A percentile compares a stretch with the other conserved stretches of the same genome.
phyloP scores from a whole-genome alignment of 306 rosid genomes.

The Ormosia emarginata region DNA sequence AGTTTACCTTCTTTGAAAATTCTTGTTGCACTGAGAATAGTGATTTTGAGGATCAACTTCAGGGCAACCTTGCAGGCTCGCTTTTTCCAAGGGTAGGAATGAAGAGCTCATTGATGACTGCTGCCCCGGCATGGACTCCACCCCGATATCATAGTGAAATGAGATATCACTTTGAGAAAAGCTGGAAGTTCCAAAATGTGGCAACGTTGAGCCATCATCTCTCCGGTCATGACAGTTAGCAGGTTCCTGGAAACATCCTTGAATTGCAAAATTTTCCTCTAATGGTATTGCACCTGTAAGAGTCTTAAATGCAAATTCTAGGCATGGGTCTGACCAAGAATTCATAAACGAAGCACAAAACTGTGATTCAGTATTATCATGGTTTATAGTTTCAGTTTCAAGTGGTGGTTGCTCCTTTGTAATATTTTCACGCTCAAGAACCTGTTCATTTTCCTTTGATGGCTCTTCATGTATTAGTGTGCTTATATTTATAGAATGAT shows the following conservation, averaged over 20 bases:
- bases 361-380: conserved; percentile 33
- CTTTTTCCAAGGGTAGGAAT: conserved; percentile 30
- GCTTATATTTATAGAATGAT: conserved; percentile 20
- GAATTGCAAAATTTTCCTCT: conserved; percentile 54
- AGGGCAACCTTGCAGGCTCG: conserved; percentile 39
- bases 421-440: conserved; percentile 22
- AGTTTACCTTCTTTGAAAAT: conserved; percentile 54
- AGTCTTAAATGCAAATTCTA: conserved; percentile 89
- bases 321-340: conserved; percentile 94
- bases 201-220: conserved; percentile 37
- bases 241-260: conserved; percentile 53
- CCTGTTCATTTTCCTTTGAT: conserved; percentile 19
- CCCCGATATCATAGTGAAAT: conserved; percentile 51
- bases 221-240: conserved; percentile 34
- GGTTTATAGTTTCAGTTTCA: conserved; percentile 31
- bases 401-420: conserved; percentile 33
- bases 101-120: conserved; percentile 43
- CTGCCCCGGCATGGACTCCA: conserved; percentile 45
- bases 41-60: conserved; percentile 47
- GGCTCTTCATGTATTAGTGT: conserved; percentile 19
- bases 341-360: conserved; percentile 50
- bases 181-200: conserved; percentile 61
- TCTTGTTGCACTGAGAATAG: conserved; percentile 45
- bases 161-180: conserved; percentile 54
- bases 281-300: conserved; percentile 84